These are phyloP conservation scores for Suillus decipiens DNA, from an alignment of 768 basidiomycete genomes.

Conservation along the genomic window DNA sequence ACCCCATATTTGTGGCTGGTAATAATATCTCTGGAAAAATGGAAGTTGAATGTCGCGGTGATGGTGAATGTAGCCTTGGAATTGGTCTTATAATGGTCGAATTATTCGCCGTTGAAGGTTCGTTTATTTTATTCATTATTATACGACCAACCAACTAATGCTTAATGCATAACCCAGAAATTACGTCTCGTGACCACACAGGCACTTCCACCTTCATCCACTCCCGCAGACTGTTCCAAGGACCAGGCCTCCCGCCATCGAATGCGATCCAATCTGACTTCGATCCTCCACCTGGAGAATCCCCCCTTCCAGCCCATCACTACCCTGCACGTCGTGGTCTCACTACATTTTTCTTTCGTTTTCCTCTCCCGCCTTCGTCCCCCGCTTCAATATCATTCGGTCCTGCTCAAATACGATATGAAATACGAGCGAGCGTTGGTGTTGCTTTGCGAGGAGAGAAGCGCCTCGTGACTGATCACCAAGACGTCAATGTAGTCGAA, in stretches of 20 bases:
- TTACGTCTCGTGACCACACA: conserved; percentile 77
- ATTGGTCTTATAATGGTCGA: conserved; percentile 79
- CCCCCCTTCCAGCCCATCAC: conserved; percentile 63
- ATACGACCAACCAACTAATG: conserved; percentile 2
- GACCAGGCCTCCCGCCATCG: conserved; percentile 78
- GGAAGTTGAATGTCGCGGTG: conserved; percentile 78
- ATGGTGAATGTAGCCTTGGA: conserved; percentile 62
- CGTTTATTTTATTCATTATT: conserved; percentile 14
- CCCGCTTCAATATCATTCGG: conserved; percentile 76
- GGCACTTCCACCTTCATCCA: conserved; percentile 80
- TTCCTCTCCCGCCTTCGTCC: conserved; percentile 65
- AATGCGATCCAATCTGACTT: conserved; percentile 72
- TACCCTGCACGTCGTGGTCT: conserved; percentile 73
- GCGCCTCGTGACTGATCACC: conserved; percentile 62
- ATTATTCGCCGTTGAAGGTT: conserved; percentile 73
- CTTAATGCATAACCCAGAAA: conserved; percentile 45
- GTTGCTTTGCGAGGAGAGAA: conserved; percentile 78
- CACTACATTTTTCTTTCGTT: conserved; percentile 80
- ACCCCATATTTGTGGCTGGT: conserved; percentile 67
- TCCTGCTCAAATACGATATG: conserved; percentile 68
- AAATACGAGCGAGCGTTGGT: conserved; percentile 69
- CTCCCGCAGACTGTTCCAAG: conserved; percentile 72
- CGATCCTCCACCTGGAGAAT: conserved; percentile 51
- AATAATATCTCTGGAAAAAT: conserved; percentile 69
- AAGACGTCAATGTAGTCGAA: conserved; percentile 67